phyloP scores from a whole-genome alignment of 768 basidiomycete genomes.

The Lepiota venenata region DNA sequence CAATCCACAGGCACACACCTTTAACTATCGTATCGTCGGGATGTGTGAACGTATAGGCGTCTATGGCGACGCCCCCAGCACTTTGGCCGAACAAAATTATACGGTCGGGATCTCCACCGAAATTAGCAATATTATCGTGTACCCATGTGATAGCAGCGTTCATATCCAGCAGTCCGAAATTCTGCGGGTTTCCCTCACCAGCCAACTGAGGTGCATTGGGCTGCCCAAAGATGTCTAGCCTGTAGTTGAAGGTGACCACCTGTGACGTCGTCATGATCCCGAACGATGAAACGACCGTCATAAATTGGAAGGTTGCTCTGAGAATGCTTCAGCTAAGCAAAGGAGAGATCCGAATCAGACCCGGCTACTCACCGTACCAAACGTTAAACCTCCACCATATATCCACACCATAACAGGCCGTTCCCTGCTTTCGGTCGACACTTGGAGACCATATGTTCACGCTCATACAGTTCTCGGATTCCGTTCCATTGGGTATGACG shows the following conservation, averaged over 20 bases:
- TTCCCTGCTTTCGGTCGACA: slow-evolving; percentile 13
- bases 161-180: slow-evolving; percentile 38
- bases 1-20: slow-evolving; percentile 10
- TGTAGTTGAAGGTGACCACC: slow-evolving; percentile 37
- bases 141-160: slow-evolving; percentile 46
- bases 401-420: slow-evolving; percentile 34
- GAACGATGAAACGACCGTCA: slow-evolving; percentile 28
- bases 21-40: slow-evolving; percentile 29
- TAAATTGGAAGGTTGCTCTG: slow-evolving; percentile 28
- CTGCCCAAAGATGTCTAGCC: slow-evolving; percentile 37
- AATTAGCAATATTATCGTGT: slow-evolving; percentile 41
- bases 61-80: slow-evolving; percentile 31
- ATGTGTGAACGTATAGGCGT: slow-evolving; percentile 31
- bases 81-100: slow-evolving; percentile 35
- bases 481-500: slow-evolving; percentile 22
- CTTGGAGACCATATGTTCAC: slow-evolving; percentile 37
- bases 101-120: slow-evolving; percentile 39
- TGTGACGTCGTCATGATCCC: slow-evolving; percentile 30
- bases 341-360: background rate
- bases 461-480: slow-evolving; percentile 34
- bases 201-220: slow-evolving; percentile 36
- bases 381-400: slow-evolving; percentile 32
- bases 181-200: slow-evolving; percentile 23
- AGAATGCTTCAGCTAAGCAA: background rate
- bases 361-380: slow-evolving; percentile 25